Percentiles rank a stretch among this genome's conserved stretches.
Conservation (phyloP, 1,139 yeast species). For the Eremothecium sinecaudum region DNA sequence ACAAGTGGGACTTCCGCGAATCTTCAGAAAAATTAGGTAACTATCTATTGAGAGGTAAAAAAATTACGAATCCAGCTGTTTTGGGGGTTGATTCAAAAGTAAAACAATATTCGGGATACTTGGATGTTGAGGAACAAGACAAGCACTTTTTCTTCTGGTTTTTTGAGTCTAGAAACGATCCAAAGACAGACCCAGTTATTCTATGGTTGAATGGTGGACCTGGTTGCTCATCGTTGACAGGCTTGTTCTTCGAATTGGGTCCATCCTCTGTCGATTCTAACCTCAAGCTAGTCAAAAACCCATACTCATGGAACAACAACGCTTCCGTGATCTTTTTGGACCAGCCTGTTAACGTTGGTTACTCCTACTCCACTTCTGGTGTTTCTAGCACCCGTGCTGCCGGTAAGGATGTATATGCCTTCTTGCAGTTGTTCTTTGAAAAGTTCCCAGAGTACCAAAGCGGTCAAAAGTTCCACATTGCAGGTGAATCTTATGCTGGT, state of each 20-base stretch:
- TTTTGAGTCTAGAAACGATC: conserved; percentile 86
- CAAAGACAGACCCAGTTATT: conserved; percentile 71
- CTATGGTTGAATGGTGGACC: conserved; percentile 91
- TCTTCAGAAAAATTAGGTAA: conserved; percentile 35
- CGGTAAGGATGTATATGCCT: conserved; percentile 87
- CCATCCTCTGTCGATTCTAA: conserved; percentile 64
- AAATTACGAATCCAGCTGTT: conserved; percentile 39
- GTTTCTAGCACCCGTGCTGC: conserved; percentile 80
- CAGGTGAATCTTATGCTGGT: conserved; percentile 98
- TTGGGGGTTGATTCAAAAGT: conserved; percentile 66
- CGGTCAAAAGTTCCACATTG: conserved; percentile 71
- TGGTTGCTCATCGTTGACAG: conserved; percentile 84
- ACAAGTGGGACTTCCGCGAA: conserved; percentile 39
- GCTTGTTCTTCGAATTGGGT: conserved; percentile 86
- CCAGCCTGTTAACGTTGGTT: conserved; percentile 92
- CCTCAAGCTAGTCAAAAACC: conserved; percentile 64
- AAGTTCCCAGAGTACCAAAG: conserved; percentile 74
- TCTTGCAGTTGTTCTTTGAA: conserved; percentile 79
- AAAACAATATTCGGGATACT: conserved; percentile 78
- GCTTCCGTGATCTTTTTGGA: conserved; percentile 88
- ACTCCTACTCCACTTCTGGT: conserved; percentile 58
- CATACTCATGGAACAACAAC: conserved; percentile 78
- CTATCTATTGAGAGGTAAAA: conserved; percentile 54
- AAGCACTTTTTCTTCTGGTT: conserved; percentile 82
- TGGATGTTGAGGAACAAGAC: conserved; percentile 74